A percentile compares a stretch with the other conserved stretches of the same genome.
phyloP scores from a whole-genome alignment of 2,329 filamentous ascomycete genomes.

The Emericellopsis atlantica region DNA sequence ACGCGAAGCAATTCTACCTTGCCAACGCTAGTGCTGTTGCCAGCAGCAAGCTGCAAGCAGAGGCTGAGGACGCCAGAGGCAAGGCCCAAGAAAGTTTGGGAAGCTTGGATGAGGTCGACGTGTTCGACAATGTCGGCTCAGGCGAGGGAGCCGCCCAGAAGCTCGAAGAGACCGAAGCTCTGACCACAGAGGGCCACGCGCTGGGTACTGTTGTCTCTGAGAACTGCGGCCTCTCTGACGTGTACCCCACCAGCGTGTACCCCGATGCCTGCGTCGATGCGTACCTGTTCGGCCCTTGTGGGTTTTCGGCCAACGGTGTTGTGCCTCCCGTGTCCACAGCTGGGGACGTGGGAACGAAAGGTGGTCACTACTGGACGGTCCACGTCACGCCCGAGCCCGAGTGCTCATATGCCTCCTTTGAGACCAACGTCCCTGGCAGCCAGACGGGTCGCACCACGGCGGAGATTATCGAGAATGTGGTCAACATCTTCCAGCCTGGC shows the following conservation, averaged over 20 bases:
- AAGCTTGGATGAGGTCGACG: conserved; percentile 60
- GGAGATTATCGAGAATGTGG: conserved; percentile 87
- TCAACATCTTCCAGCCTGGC: conserved; percentile 93
- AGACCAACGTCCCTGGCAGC: conserved; percentile 88
- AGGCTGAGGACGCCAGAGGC: conserved; percentile 50
- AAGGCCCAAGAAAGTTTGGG: conserved; percentile 46
- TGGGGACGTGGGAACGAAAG: conserved; percentile 28
- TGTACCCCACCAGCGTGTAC: conserved; percentile 79
- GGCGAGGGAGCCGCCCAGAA: conserved; percentile 39
- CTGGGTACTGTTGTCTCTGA: conserved; percentile 89
- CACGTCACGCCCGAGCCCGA: conserved; percentile 95
- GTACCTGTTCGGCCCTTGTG: conserved; percentile 92
- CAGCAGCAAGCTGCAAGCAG: conserved; percentile 61
- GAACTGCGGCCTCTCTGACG: conserved; percentile 72
- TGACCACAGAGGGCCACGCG: conserved; percentile 88
- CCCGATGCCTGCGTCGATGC: conserved; percentile 90
- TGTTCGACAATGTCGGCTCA: conserved; percentile 66
- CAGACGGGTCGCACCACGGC: conserved; percentile 80
- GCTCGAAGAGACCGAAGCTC: conserved; percentile 53
- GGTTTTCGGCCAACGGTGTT: conserved; percentile 94
- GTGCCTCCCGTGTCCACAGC: conserved; percentile 51
- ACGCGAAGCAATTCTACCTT: conserved; percentile 59
- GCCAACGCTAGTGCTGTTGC: conserved; percentile 77
- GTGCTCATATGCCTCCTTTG: conserved; percentile 95
- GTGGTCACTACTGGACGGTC: conserved; percentile 91